Evolutionary conservation across 2,329 filamentous ascomycete genomes (phyloP), one percentile per base, ranked within the genome.

Genomic region (Fusarium sp.): DNA sequence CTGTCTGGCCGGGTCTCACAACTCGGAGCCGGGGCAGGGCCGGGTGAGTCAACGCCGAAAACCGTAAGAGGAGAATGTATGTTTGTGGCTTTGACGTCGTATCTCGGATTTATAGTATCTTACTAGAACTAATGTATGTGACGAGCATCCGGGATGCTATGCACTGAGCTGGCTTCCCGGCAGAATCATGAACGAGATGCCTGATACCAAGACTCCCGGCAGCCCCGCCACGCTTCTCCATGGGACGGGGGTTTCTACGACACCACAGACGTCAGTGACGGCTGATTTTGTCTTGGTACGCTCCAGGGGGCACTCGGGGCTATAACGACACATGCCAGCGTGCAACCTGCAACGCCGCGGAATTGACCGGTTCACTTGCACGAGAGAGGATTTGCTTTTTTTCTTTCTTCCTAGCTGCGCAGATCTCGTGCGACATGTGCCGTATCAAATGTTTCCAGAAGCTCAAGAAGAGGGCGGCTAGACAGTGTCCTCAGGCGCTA

Each of bases 371-470:
- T 31, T 62, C 45, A 37, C 60, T 38, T 57, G 31, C 11, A 54
- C 18, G 24, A 52, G 47, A n/a, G 34, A 11, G 13, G 6, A 50
- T n/a, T 18, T 62, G 47, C 34, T 63, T 34, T 27, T 42, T 31
- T 63, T 34, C 14, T 34, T 34, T 42, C 22, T 42, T 56, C 47
- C 34, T 35, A 20, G 20, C 24, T 34, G 35, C 9, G 68, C 59
- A 50, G 47, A 65, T 67, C 64, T 64, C 62, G 64, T 64, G 50
- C 20, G 40, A 29, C 35, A 24, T 64, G 64, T 54, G 62, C 62
- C 45, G 59, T 24, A 65, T 35, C 37, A 60, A 63, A 56, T 66
- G 50, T 68, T 76, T 76, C 72, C 59, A 72, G 74, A 67, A 72
- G 70, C 59, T 31, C 52, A 47, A 42, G 18, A 57, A 37, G 35